Evolutionary conservation across 768 basidiomycete species (phyloP), one percentile per base, ranked within the genome.

Genomic region (Boletellus emodensis): DNA sequence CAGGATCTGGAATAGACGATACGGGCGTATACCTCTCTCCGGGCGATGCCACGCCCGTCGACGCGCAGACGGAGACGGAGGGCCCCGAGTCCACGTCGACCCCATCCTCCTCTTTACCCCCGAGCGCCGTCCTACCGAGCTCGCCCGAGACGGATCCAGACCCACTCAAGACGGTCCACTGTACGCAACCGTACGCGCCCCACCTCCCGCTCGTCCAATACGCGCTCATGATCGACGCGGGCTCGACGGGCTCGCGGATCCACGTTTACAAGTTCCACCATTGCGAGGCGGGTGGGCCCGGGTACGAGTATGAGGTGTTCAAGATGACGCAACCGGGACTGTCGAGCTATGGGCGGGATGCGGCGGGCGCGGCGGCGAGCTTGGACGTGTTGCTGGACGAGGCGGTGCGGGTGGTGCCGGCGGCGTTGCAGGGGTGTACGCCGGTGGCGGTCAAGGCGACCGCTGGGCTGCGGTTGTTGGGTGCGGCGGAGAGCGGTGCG

Each of bases 251-350:
- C 17, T 96, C 94, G 0, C 83, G 96, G 15, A 94, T 98, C 62
- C 96, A 99, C 76, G 79, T 98, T 30, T 99, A 98, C 84, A 98
- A 96, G 65, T 97, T 98, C 82, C 79, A 95, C 78, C 85, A 93
- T 74, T 94, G 93, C 73, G n/a, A n/a, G n/a, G n/a, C n/a, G n/a
- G n/a, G n/a, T n/a, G 81, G 87, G 0, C 84, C 93, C 1, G 64
- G 74, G 18, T 90, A 89, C 69, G 95, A 98, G 66, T 94, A 94
- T 73, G 96, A 99, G 64, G 87, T 88, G 7, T 98, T 97, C 78
- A 80, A 80, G 62, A 80, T 83, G 76, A 83, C 78, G 7, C 76
- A 87, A 24, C 91, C 90, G 0, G 94, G 95, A 0, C 72, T 98
- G 3, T 91, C 88, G 61, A 72, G 72, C 0, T 14, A 14, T 12